A percentile compares a stretch with the other conserved stretches of the same genome.
Evolutionary conservation across 2,329 filamentous ascomycete genomes (phyloP).

Genomic region (Penicillium concentricum): DNA sequence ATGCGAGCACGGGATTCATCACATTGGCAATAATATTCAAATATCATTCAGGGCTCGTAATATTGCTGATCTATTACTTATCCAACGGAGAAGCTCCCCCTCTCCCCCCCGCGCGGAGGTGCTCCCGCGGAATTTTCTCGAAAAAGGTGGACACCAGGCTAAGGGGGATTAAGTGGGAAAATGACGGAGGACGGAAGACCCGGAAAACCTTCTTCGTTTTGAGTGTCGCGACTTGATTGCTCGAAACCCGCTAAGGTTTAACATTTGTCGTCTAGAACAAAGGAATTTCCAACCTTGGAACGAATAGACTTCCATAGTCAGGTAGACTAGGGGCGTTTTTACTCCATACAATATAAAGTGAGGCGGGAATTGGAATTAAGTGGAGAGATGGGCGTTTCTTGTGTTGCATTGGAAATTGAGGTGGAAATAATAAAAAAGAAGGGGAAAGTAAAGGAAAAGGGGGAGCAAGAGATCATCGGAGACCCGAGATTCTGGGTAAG

Average conservation of each 20-base stretch:
- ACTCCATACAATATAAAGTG: neutral
- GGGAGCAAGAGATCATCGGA: conserved; percentile 14
- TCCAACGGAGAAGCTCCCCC: neutral
- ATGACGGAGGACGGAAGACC: neutral
- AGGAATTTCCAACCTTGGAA: neutral
- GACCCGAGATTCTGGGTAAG: conserved; percentile 16
- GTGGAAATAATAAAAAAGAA: neutral
- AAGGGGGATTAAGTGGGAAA: neutral
- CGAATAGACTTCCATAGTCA: conserved; percentile 4
- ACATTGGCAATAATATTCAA: neutral
- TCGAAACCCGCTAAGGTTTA: neutral
- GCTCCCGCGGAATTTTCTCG: conserved; percentile 25
- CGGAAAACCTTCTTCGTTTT: neutral
- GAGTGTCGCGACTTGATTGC: neutral
- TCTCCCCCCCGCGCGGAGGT: conserved; percentile 14
- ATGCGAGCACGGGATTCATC: neutral
- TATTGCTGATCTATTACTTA: neutral
- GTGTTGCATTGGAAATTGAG: conserved; percentile 1
- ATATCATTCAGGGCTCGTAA: neutral
- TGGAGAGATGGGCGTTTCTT: neutral
- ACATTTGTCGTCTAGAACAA: conserved; percentile 1
- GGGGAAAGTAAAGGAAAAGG: conserved; percentile 4
- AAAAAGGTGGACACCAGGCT: conserved; percentile 18
- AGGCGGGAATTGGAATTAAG: neutral
- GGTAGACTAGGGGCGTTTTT: neutral